Base-by-base conservation (phyloP, 495 filamentous ascomycete genomes). In the Usnea hakonensis region DNA sequence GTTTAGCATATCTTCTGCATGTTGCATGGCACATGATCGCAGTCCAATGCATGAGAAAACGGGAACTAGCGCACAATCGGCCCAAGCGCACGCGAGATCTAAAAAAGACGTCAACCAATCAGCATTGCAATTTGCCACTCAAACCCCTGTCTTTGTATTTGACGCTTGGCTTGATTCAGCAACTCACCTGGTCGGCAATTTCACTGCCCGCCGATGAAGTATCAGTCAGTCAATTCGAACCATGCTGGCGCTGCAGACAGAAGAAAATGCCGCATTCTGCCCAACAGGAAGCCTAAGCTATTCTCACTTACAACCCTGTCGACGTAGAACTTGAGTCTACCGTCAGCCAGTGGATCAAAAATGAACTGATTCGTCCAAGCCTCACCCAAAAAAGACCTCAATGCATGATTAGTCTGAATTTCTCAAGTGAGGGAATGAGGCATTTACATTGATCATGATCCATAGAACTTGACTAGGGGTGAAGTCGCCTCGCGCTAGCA, bases 401-500 rank as follows among this genome's bases (percentile, higher is more conserved):
- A 23, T 52, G 35, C 46, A 61, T 28, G 19, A 10, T 61, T 54
- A 61, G 58, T 26, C 14, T 10, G 8, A 3, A n/a, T 14, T 37
- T 17, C 21, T 36, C 58, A 30, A 52, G 40, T 17, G 52, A 60
- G 32, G 30, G 28, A 37, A 13, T 36, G 21, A n/a, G 57, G 6
- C 13, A 43, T 17, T 13, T 40, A 96, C 92, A 67, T 93, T 90
- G 64, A 94, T 87, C 58, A 97, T 76, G 61, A 91, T 87, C 85
- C 88, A 90, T 40, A 87, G 85, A 86, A 96, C 96, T 64, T 90
- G 76, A 10, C 76, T 69, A n/a, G 89, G 80, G 26, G 83, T 84
- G 67, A 89, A 90, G 17, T 78, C 73, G 66, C 91, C 89, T 65
- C 93, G 82, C 30, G 89, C 92, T 60, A 97, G 83, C 63, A 96